These are phyloP conservation scores for Taphrina sp. DNA, from an alignment of 1,139 yeast species.

Conservation along the genomic window DNA sequence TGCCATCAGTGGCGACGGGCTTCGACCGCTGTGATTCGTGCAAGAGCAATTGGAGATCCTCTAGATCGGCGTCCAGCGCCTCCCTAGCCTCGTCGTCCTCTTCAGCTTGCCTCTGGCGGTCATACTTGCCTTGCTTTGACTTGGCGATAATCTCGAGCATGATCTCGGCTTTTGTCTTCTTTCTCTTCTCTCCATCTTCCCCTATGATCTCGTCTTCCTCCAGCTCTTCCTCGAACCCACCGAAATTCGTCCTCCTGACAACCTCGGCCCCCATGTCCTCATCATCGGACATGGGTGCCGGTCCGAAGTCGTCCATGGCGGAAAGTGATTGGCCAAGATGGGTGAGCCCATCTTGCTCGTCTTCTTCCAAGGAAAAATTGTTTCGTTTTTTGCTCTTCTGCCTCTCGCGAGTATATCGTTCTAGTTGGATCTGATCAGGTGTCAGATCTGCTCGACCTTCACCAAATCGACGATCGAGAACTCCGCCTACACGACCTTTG, in stretches of 20 bases:
- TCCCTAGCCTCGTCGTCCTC: slow-evolving; percentile 67
- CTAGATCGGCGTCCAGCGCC: slow-evolving; percentile 74
- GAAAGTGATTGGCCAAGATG: slow-evolving; percentile 74
- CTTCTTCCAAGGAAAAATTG: slow-evolving; percentile 74
- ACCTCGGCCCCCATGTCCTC: slow-evolving; percentile 38
- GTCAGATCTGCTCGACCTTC: slow-evolving; percentile 70
- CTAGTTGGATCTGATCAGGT: slow-evolving; percentile 91
- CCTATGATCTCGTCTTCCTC: slow-evolving; percentile 42
- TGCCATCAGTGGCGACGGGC: slow-evolving; percentile 41
- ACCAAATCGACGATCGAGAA: slow-evolving; percentile 88
- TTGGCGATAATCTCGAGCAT: slow-evolving; percentile 97
- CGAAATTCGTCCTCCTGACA: slow-evolving; percentile 35
- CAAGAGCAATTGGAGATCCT: slow-evolving; percentile 51
- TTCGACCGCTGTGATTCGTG: slow-evolving; percentile 34
- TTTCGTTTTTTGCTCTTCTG: slow-evolving; percentile 47
- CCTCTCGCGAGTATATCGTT: slow-evolving; percentile 85
- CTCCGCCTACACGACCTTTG: slow-evolving; percentile 72
- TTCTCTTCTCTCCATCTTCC: slow-evolving; percentile 52
- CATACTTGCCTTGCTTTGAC: slow-evolving; percentile 83
- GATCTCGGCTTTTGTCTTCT: slow-evolving; percentile 88
- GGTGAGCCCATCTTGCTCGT: slow-evolving; percentile 57
- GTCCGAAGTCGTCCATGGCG: slow-evolving; percentile 50
- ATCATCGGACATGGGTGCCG: slow-evolving; percentile 50
- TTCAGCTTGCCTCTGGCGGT: slow-evolving; percentile 76
- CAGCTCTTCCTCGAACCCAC: slow-evolving; percentile 41